Base-by-base conservation (phyloP, 2,329 filamentous ascomycete species). In the Ceratocystis albifundus region DNA sequence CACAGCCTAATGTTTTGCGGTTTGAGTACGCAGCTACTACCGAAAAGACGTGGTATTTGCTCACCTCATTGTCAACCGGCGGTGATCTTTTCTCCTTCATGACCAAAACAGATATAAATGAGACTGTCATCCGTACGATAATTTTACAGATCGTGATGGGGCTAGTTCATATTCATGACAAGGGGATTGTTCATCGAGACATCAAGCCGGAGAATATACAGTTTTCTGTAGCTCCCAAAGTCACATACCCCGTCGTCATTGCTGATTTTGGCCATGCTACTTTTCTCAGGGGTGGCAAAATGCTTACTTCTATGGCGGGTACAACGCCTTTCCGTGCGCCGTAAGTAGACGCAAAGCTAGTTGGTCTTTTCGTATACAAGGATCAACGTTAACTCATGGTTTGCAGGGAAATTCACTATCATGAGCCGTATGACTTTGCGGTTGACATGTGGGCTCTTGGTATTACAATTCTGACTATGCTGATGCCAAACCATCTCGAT, bases 401-500 rank as follows among this genome's bases (percentile, higher is more conserved):
- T 30, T 25, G 0, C n/a, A 81, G 80, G 1, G 80, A 82, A 71
- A 71, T 78, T 15, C 67, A 69, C n/a, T n/a, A 62, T 7, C 22
- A 46, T 5, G 25, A 65, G 15, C 32, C 68, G 44, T 72, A 71
- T 72, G 81, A 71, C 64, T 71, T 69, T 17, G 75, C 65, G 64
- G 78, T 81, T 4, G 81, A 83, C 67, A 77, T 83, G 25, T 83
- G 81, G 81, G 77, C 80, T 3, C 70, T 83, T 17, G 81, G 81
- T 0, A 74, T 82, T 65, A 73, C 83, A 3, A 70, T 74, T 0
- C 67, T 82, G 0, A 74, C 75, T 25, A 70, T 78, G 32, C 66
- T 76, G 7, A 25, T 65, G 50, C 62, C 62, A 55, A 28, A 50
- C 28, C 46, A 64, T 25, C 64, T 8, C 1, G 55, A 65, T 12